phyloP scores from a whole-genome alignment of 139 green algal species.

The Gonium pectorale region DNA sequence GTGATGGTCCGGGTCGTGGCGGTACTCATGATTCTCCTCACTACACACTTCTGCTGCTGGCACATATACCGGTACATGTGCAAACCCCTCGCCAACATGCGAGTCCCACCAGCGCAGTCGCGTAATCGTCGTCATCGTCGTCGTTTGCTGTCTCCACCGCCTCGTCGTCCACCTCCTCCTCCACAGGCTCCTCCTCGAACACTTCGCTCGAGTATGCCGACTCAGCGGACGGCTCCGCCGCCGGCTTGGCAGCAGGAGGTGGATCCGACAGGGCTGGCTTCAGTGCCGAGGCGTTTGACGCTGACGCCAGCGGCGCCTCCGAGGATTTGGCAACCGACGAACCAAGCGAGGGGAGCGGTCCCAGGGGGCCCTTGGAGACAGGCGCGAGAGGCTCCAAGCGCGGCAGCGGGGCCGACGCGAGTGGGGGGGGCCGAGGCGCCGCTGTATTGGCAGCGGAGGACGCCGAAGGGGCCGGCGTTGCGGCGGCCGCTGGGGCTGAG shows the following conservation, averaged over 20 bases:
- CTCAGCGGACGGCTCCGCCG: background rate
- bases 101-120: constrained; percentile 9
- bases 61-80: too few relatives aligned
- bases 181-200: constrained; percentile 7
- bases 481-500: background rate
- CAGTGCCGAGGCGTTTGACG: background rate
- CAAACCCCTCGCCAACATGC: too few relatives aligned
- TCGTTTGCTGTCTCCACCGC: background rate
- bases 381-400: background rate
- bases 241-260: background rate
- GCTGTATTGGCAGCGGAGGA: background rate
- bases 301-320: background rate
- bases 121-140: constrained; percentile 25
- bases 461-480: background rate
- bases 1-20: too few relatives aligned
- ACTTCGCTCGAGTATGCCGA: background rate
- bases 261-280: background rate
- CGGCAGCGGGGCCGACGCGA: background rate
- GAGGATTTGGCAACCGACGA: background rate
- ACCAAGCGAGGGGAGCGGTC: background rate
- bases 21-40: too few relatives aligned
- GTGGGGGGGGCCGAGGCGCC: background rate
- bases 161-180: constrained; percentile 16
- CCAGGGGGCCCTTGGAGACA: background rate
- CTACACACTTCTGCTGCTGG: too few relatives aligned